Evolutionary conservation across 805 yeast species (phyloP).

Genomic region (Ogataea allantospora): DNA sequence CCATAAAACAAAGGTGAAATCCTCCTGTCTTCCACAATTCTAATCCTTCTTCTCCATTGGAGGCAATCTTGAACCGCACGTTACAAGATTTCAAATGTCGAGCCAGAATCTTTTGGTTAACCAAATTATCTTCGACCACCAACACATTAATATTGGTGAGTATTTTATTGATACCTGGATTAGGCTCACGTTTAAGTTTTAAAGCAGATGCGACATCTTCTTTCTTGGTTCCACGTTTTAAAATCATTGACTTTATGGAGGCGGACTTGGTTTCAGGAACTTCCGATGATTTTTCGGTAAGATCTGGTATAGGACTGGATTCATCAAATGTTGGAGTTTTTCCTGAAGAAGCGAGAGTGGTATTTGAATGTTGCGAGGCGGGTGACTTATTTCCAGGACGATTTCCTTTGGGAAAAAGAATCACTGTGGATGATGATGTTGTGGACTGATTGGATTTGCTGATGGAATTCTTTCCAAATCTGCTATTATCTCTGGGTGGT

Average conservation of each 20-base stretch:
- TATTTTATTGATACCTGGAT: constrained; percentile 55
- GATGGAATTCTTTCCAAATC: constrained; percentile 16
- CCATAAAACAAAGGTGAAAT: constrained; percentile 93
- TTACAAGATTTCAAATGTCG: constrained; percentile 83
- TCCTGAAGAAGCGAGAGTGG: neutral
- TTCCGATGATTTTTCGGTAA: constrained; percentile 9
- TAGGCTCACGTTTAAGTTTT: constrained; percentile 22
- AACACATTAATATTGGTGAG: constrained; percentile 86
- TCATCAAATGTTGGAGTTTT: constrained; percentile 5
- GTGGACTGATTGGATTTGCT: constrained; percentile 33
- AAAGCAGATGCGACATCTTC: constrained; percentile 18
- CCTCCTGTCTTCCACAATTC: constrained; percentile 95
- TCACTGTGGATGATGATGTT: constrained; percentile 43
- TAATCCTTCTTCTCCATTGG: constrained; percentile 92
- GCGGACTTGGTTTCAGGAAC: constrained; percentile 4
- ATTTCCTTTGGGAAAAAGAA: constrained; percentile 45
- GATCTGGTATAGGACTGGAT: neutral
- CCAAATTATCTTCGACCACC: constrained; percentile 94
- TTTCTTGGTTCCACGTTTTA: constrained; percentile 9
- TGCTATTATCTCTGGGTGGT: constrained; percentile 27
- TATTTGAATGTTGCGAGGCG: neutral
- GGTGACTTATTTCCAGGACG: constrained; percentile 23
- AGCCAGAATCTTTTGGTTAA: constrained; percentile 88
- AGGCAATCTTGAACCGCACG: constrained; percentile 81
- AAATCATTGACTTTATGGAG: constrained; percentile 4